Evolutionary conservation across 2,329 filamentous ascomycete species (phyloP).

Genomic region (Microdochium trichocladiopsis): DNA sequence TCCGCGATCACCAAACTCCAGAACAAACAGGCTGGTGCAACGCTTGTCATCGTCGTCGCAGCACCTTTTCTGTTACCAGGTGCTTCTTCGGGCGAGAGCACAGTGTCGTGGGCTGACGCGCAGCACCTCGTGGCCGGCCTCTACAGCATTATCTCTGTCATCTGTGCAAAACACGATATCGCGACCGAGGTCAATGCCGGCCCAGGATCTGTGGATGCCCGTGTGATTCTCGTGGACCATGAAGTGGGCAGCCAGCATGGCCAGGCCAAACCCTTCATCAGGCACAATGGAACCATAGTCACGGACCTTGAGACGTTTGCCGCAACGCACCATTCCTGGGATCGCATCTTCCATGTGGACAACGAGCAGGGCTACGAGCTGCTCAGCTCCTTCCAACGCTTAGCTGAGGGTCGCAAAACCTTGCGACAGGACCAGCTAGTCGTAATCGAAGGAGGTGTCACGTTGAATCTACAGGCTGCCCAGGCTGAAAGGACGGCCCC

Average conservation of each 20-base stretch:
- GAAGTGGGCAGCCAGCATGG: constrained; percentile 27
- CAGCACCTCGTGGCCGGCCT: constrained; percentile 70
- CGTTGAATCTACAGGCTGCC: constrained; percentile 25
- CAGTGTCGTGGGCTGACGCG: constrained; percentile 56
- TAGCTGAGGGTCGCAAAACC: constrained; percentile 37
- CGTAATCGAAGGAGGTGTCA: constrained; percentile 44
- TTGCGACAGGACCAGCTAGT: constrained; percentile 44
- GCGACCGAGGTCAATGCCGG: constrained; percentile 52
- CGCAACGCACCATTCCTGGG: constrained; percentile 52
- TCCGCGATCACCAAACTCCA: constrained; percentile 39
- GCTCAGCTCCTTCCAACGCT: constrained; percentile 37
- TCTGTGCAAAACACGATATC: constrained; percentile 57
- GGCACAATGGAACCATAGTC: constrained; percentile 35
- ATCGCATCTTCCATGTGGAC: constrained; percentile 56
- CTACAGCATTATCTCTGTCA: constrained; percentile 69
- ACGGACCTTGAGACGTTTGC: constrained; percentile 46
- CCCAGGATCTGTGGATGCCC: constrained; percentile 66
- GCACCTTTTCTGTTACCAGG: constrained; percentile 50
- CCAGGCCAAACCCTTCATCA: neutral
- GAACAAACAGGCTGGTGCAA: constrained; percentile 19
- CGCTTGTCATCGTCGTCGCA: constrained; percentile 50
- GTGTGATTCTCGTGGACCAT: constrained; percentile 68
- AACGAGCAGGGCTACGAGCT: constrained; percentile 57
- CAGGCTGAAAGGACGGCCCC: constrained; percentile 7
- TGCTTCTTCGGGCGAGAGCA: constrained; percentile 38